Percentiles rank a stretch among this genome's conserved stretches.
These are phyloP conservation scores for Plasmodium gonderi DNA, from an alignment of 169 alveolate species.

Conservation along the genomic window DNA sequence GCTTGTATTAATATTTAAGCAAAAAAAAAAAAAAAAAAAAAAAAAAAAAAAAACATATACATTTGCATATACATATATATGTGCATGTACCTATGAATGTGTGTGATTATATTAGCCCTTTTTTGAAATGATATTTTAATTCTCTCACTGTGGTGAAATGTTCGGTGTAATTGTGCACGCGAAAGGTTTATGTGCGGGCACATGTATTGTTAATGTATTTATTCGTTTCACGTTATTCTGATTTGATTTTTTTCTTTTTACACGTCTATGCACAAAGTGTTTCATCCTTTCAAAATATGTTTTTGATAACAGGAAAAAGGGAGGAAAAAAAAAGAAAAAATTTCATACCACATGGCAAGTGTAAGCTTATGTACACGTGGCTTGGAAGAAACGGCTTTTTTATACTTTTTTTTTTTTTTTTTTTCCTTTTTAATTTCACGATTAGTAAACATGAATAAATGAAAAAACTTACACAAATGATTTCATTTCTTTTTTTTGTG, in stretches of 20 bases:
- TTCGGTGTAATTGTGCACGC: background rate
- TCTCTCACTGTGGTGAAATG: background rate
- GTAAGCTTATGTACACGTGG: background rate
- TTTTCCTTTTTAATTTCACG: background rate
- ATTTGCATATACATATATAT: background rate
- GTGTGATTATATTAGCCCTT: background rate
- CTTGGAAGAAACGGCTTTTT: background rate
- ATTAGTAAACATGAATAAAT: background rate
- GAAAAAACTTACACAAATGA: background rate
- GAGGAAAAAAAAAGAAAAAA: background rate
- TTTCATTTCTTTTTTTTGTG: background rate
- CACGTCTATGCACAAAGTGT: background rate
- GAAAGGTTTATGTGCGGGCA: background rate
- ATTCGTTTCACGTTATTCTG: background rate
- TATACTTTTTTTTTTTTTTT: background rate
- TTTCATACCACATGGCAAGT: background rate
- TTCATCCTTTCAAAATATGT: background rate
- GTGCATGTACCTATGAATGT: background rate
- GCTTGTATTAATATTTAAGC: background rate
- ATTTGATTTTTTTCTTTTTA: background rate
- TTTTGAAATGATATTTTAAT: background rate
- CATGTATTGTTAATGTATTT: background rate
- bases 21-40: constrained; percentile 8
- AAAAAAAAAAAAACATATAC: background rate
- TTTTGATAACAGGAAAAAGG: too few relatives aligned